A percentile compares a stretch with the other conserved stretches of the same genome.
Conservation (phyloP, 2,329 filamentous ascomycete genomes). For the Fragosphaeria purpurea region DNA sequence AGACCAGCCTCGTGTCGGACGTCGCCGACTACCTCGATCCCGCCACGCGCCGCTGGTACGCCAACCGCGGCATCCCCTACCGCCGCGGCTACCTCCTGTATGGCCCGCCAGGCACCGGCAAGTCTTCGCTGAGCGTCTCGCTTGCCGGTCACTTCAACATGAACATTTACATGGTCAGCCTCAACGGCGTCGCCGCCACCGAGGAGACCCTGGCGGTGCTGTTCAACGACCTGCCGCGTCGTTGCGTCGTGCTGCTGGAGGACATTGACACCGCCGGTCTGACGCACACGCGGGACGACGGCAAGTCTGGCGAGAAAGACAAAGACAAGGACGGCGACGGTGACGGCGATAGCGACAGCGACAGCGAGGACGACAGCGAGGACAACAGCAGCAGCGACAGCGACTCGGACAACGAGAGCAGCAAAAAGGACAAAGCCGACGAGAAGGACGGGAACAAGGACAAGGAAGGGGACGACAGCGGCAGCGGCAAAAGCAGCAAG, state of each 20-base stretch:
- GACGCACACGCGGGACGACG: constrained; percentile 44
- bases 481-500: constrained; percentile 12
- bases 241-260: constrained; percentile 65
- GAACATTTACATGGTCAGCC: constrained; percentile 61
- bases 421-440: constrained; percentile 11
- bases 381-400: constrained; percentile 11
- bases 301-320: neutral
- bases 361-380: constrained; percentile 13
- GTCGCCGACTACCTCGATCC: constrained; percentile 54
- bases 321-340: constrained; percentile 11
- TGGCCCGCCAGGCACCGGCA: constrained; percentile 72
- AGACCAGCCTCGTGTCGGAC: constrained; percentile 49
- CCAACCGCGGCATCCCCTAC: constrained; percentile 75
- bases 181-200: constrained; percentile 51
- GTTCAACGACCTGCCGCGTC: constrained; percentile 56
- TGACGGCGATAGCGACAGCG: neutral
- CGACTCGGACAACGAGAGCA: neutral
- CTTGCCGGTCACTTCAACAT: constrained; percentile 61
- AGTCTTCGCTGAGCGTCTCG: constrained; percentile 61
- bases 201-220: constrained; percentile 56
- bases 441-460: constrained; percentile 2
- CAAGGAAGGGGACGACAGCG: constrained; percentile 10
- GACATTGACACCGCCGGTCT: constrained; percentile 67
- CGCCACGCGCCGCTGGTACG: constrained; percentile 64
- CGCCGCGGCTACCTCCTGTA: constrained; percentile 73